These are phyloP conservation scores for Daedaleopsis sinensis DNA, from an alignment of 768 basidiomycete genomes.

Conservation along the genomic window DNA sequence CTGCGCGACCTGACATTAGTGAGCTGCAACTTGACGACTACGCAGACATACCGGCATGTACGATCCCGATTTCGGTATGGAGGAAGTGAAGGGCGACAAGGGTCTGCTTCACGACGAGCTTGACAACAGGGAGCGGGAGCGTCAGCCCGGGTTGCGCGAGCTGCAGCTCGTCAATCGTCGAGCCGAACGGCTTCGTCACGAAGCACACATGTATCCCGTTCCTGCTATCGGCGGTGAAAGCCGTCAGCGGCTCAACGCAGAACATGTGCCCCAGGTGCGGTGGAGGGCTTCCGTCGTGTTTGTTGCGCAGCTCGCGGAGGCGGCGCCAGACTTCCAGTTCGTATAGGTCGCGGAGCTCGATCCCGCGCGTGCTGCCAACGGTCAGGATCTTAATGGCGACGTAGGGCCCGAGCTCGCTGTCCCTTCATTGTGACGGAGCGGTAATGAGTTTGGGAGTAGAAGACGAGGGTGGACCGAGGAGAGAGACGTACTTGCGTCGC, in stretches of 20 bases:
- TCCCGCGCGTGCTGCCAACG: not conserved
- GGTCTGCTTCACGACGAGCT: not conserved
- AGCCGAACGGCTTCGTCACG: constrained; percentile 4
- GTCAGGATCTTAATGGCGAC: not conserved
- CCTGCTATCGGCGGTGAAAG: not conserved
- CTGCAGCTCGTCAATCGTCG: constrained; percentile 1
- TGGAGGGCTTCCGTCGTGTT: not conserved
- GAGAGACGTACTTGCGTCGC: not conserved
- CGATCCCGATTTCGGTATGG: not conserved
- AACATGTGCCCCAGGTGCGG: not conserved
- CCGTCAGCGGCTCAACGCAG: not conserved
- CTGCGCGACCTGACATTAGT: not conserved
- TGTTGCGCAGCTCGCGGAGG: not conserved
- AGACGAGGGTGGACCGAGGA: too few species aligned
- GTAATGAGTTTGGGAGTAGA: too few species aligned
- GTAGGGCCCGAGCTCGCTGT: not conserved
- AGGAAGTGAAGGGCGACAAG: not conserved
- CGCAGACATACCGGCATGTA: not conserved
- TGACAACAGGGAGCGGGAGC: not conserved
- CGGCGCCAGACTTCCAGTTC: not conserved
- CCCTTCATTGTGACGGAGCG: too few species aligned
- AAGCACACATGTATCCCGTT: constrained; percentile 5
- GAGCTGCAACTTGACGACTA: constrained; percentile 1
- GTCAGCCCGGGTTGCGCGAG: not conserved
- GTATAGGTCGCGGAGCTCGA: not conserved